A percentile compares a stretch with the other conserved stretches of the same genome.
These are phyloP conservation scores for Halteria grandinella DNA, from an alignment of 73 alveolate species.

Conservation along the genomic window DNA sequence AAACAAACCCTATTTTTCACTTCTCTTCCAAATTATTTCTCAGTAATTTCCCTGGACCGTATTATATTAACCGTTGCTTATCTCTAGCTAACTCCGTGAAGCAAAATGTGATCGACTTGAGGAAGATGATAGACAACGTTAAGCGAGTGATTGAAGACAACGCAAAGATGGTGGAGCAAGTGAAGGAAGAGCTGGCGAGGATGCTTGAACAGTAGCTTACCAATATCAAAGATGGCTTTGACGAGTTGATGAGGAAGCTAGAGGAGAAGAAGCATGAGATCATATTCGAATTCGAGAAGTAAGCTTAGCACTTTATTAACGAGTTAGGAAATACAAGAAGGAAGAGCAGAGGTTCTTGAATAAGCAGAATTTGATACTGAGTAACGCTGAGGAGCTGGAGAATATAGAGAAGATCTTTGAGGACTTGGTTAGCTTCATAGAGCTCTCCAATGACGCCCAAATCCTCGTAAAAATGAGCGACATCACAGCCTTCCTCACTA, in stretches of 20 bases:
- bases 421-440: slow-evolving; percentile 67
- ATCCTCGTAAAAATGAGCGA: slow-evolving; percentile 65
- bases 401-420: slow-evolving; percentile 68
- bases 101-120: slow-evolving; percentile 78
- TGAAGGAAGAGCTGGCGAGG: slow-evolving; percentile 67
- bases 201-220: slow-evolving; percentile 65
- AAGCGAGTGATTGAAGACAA: slow-evolving; percentile 71
- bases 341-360: slow-evolving; percentile 70
- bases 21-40: no score
- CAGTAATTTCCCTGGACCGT: no score
- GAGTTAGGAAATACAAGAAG: slow-evolving; percentile 65
- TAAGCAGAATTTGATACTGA: slow-evolving; percentile 57
- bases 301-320: not conserved
- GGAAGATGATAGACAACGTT: slow-evolving; percentile 73
- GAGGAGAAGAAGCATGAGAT: slow-evolving; percentile 74
- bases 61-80: no score
- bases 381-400: slow-evolving; percentile 68
- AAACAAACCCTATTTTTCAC: no score
- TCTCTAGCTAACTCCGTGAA: slow-evolving; percentile 64
- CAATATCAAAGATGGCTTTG: slow-evolving; percentile 75
- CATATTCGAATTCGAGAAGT: slow-evolving; percentile 76
- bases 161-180: slow-evolving; percentile 62
- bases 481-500: slow-evolving; percentile 75
- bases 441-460: slow-evolving; percentile 63
- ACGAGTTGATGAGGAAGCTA: slow-evolving; percentile 74